Percentiles rank a stretch among this genome's conserved stretches.
Conservation (phyloP, 2,329 filamentous ascomycete species). For the Acephala macrosclerotiorum region DNA sequence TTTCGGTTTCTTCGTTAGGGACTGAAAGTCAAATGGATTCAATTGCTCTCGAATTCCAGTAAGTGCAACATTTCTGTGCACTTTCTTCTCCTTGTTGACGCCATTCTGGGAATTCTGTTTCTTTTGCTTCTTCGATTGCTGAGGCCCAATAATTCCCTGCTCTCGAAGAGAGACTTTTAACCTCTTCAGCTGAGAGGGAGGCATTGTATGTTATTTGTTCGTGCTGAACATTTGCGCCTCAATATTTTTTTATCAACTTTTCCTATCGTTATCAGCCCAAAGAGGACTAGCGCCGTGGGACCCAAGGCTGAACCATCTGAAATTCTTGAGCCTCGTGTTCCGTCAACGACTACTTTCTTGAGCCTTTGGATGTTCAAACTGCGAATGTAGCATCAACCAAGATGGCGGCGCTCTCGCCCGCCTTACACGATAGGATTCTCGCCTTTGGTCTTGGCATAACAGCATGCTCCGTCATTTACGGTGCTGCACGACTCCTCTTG, state of each 20-base stretch:
- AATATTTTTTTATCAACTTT: conserved; percentile 29
- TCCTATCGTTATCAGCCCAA: conserved; percentile 34
- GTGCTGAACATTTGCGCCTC: conserved; percentile 16
- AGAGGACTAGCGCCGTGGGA: conserved; percentile 7
- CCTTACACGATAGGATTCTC: conserved; percentile 39
- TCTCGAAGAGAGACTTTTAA: conserved; percentile 90
- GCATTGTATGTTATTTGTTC: conserved; percentile 63
- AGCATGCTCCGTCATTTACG: conserved; percentile 63
- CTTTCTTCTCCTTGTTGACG: conserved; percentile 73
- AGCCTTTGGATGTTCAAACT: conserved; percentile 7
- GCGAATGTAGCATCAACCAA: conserved; percentile 34
- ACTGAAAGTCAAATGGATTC: conserved; percentile 96
- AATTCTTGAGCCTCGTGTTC: not conserved
- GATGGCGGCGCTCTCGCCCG: conserved; percentile 42
- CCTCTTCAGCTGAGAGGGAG: conserved; percentile 95
- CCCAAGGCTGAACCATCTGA: conserved; percentile 9
- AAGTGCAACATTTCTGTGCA: conserved; percentile 79
- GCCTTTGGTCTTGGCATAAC: conserved; percentile 51
- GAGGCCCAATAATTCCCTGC: conserved; percentile 87
- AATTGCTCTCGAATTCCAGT: conserved; percentile 92
- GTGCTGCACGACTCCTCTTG: conserved; percentile 65
- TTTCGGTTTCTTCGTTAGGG: conserved; percentile 78
- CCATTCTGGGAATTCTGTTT: conserved; percentile 75
- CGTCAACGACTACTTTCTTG: not conserved
- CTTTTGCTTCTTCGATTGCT: conserved; percentile 95